Percentiles rank a stretch among this genome's conserved stretches.
Evolutionary conservation across 441 rosid genomes (phyloP).

Genomic region (Gossypium gossypioides): DNA sequence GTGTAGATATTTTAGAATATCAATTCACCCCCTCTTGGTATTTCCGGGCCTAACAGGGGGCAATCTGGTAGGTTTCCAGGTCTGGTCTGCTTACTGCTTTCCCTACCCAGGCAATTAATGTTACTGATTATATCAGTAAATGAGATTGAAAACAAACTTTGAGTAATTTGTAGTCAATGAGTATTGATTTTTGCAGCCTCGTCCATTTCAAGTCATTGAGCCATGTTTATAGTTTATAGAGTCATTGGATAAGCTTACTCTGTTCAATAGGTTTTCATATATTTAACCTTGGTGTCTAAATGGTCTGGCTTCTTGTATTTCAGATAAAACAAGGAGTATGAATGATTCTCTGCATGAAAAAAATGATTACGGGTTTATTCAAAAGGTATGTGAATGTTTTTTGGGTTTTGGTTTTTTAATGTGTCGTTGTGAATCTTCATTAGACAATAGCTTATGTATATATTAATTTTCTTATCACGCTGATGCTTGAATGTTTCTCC

Average conservation of each 20-base stretch:
- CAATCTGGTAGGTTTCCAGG: not conserved
- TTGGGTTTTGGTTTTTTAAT: not conserved
- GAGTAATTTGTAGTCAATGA: conserved; percentile 1
- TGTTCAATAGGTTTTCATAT: not conserved
- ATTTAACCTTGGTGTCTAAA: not conserved
- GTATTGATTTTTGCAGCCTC: not conserved
- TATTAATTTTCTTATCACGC: conserved; percentile 1
- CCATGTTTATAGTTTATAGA: not conserved
- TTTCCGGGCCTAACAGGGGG: no score
- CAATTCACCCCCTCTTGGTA: no score
- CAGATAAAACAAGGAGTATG: conserved; percentile 58
- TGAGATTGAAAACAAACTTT: not conserved
- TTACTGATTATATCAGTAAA: not conserved
- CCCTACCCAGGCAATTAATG: not conserved
- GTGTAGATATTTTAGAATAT: no score
- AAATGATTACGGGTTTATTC: conserved; percentile 56
- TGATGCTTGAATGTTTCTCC: conserved; percentile 4
- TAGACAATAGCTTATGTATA: not conserved
- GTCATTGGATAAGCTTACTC: not conserved
- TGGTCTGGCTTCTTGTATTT: conserved; percentile 10
- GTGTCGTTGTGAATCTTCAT: conserved; percentile 1
- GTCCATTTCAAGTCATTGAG: not conserved
- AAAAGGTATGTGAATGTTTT: conserved; percentile 42
- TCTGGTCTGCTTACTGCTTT: not conserved
- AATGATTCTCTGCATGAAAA: conserved; percentile 45